Conservation (phyloP, 768 basidiomycete genomes). For the Wakefieldia striispora region DNA sequence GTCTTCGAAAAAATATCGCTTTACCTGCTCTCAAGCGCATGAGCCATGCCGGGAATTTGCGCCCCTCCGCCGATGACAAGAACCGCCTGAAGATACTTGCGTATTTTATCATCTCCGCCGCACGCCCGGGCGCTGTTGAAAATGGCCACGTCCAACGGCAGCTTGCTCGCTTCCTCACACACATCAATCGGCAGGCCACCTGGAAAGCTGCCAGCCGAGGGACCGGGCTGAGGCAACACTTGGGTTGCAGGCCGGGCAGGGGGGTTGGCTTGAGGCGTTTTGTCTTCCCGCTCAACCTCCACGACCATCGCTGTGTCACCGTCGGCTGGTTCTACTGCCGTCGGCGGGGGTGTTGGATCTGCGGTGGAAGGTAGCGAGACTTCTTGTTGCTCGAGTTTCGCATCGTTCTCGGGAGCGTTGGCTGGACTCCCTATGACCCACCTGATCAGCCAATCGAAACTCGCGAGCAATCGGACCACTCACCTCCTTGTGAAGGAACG, state of each 20-base stretch:
- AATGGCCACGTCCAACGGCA: conserved; percentile 90
- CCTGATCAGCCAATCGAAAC: background rate
- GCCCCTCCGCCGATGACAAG: conserved; percentile 86
- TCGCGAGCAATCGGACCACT: background rate
- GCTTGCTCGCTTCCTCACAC: conserved; percentile 79
- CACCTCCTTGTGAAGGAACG: conserved; percentile 29
- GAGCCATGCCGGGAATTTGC: conserved; percentile 75
- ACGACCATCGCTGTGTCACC: conserved; percentile 40
- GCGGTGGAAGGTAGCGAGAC: conserved; percentile 32
- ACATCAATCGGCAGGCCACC: conserved; percentile 68
- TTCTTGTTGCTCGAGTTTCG: conserved; percentile 37
- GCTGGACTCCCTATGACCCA: conserved; percentile 20
- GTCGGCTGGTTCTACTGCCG: conserved; percentile 16
- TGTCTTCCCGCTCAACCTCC: conserved; percentile 47
- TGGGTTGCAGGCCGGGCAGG: conserved; percentile 23
- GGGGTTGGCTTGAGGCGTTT: conserved; percentile 27
- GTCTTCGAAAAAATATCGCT: background rate
- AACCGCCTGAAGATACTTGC: conserved; percentile 85
- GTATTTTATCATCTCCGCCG: conserved; percentile 85
- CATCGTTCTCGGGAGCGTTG: conserved; percentile 21
- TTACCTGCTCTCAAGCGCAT: conserved; percentile 86
- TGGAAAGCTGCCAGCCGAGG: conserved; percentile 34
- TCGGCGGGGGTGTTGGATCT: conserved; percentile 31
- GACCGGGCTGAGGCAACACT: conserved; percentile 12
- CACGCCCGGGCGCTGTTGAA: conserved; percentile 89